A percentile compares a stretch with the other conserved stretches of the same genome.
Conservation (phyloP, 257 asterid genomes). For the Lithospermum erythrorhizon region DNA sequence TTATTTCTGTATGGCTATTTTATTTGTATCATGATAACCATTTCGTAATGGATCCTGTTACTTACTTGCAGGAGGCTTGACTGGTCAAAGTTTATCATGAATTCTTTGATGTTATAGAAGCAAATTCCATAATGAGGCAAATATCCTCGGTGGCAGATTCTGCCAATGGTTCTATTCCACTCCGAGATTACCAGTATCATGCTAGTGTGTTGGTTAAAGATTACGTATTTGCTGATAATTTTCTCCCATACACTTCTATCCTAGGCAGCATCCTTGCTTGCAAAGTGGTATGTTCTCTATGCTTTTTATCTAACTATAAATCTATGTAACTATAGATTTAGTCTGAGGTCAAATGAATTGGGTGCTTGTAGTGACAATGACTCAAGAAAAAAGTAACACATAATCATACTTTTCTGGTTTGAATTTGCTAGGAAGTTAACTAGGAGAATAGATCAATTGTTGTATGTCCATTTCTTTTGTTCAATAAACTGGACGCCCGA, state of each 20-base stretch:
- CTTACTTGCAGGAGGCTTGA: too few species aligned
- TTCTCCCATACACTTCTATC: slow-evolving; percentile 70
- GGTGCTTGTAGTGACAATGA: not conserved
- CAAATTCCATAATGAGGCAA: too few species aligned
- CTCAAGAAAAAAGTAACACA: not conserved
- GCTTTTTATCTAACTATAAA: too few species aligned
- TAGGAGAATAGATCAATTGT: not conserved
- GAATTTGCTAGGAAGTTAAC: not conserved
- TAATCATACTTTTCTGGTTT: not conserved
- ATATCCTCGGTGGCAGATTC: too few species aligned
- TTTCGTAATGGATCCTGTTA: too few species aligned
- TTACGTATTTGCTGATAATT: slow-evolving; percentile 75
- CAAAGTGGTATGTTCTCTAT: slow-evolving; percentile 58
- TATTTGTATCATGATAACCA: too few species aligned
- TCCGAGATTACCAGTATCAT: too few species aligned
- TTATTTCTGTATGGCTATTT: too few species aligned
- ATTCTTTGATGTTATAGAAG: too few species aligned
- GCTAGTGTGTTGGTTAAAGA: slow-evolving; percentile 24
- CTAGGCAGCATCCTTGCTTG: slow-evolving; percentile 62
- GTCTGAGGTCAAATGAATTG: not conserved
- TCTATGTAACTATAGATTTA: not conserved
- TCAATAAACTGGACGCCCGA: not conserved
- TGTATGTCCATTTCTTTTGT: not conserved
- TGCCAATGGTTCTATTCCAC: too few species aligned
- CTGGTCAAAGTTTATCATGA: too few species aligned